Evolutionary conservation across 192 early-diverging fungal genomes (phyloP).

Genomic region (Neocallimastix lanati): DNA sequence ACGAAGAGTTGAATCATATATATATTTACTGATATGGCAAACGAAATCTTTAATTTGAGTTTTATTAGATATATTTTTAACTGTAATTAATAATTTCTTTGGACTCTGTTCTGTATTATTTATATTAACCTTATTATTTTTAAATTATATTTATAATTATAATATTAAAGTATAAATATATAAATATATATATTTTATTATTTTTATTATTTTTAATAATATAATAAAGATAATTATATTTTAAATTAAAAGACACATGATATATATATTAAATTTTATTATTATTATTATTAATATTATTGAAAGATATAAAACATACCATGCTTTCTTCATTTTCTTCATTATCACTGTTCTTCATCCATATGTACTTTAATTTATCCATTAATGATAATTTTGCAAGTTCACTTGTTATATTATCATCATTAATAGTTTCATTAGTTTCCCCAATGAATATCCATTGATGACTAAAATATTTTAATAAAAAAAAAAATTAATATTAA

Average conservation of each 20-base stretch:
- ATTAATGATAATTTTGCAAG: neutral
- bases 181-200: too few relatives aligned
- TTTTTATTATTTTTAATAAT: too few relatives aligned
- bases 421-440: slow-evolving; percentile 48
- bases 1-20: neutral
- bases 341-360: neutral
- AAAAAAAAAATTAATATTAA: too few relatives aligned
- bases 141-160: too few relatives aligned
- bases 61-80: neutral
- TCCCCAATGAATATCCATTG: slow-evolving; percentile 92
- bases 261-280: too few relatives aligned
- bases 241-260: neutral
- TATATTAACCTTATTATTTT: neutral
- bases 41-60: neutral
- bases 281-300: too few relatives aligned
- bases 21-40: neutral
- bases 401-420: neutral
- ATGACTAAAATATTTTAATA: slow-evolving; percentile 34
- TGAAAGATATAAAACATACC: too few relatives aligned
- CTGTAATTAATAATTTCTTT: neutral
- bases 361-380: neutral
- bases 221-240: too few relatives aligned
- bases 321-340: neutral
- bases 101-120: neutral
- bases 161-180: too few relatives aligned